Base-by-base conservation (phyloP, 164 flowering plant genomes). In the Warburgia ugandensis region DNA sequence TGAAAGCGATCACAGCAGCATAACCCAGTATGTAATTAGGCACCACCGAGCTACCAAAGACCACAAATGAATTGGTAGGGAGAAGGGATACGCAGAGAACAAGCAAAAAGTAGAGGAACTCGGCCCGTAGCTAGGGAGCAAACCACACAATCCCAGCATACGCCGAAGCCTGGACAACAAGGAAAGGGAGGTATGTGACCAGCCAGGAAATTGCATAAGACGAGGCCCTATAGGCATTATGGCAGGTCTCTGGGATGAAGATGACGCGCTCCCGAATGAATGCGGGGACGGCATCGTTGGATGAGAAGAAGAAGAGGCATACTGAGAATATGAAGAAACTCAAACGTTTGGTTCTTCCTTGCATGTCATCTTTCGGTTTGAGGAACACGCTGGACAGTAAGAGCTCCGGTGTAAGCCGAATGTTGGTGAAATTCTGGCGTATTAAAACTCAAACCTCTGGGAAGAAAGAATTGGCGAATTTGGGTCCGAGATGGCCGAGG, bases 311-410 rank as follows among this genome's bases (percentile, higher is more conserved):
- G 72, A 83, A 77, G 47, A 80, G 68, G 33, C 92, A 78, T 33
- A 71, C 84, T 0, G 87, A 77, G 76, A 83, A 83, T 66, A 83
- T 80, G 76, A 80, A 76, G 78, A 83, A 83, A 46, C 86, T 76
- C 48, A 83, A 62, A 1, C 73, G 81, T 45, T 80, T 59, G 2
- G 86, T 80, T 56, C 78, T 75, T 5, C 86, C 92, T 59, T 80
- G 91, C 21, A 44, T 3, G 59, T 55, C 36, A 0, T 23, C 20
- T 31, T 69, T 59, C 0, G 92, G 92, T 30, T 72, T 50, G 22
- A 26, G 6, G 75, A 84, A 84, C 83, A 84, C 72, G 12, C 86
- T 52, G 9, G 87, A 79, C 3, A 79, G 79, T 73, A 84, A 84
- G 16, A 84, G 94, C 71, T 84, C 94, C 1, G 88, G 94, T 10